phyloP scores from a whole-genome alignment of 2,329 filamentous ascomycete genomes.

The Aspergillus sclerotialis region DNA sequence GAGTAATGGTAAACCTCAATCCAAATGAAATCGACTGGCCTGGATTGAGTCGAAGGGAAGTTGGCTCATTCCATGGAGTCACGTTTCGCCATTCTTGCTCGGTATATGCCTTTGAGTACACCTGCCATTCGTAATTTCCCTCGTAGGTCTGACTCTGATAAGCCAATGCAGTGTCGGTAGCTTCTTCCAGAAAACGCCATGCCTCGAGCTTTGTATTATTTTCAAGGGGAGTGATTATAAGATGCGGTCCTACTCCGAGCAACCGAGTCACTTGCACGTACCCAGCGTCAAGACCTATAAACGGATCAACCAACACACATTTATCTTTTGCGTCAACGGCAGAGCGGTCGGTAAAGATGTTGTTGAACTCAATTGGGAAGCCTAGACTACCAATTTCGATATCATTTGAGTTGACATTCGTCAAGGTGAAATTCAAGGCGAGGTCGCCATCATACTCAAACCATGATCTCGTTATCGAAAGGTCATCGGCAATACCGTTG shows the following conservation, averaged over 20 bases:
- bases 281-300: conserved; percentile 54
- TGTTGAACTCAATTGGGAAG: conserved; percentile 56
- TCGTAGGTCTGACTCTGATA: conserved; percentile 54
- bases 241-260: conserved; percentile 45
- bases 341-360: conserved; percentile 49
- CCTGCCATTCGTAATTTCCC: conserved; percentile 56
- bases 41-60: conserved; percentile 39
- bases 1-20: conserved; percentile 49
- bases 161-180: conserved; percentile 28
- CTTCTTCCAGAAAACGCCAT: conserved; percentile 48
- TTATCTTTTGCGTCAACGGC: conserved; percentile 43
- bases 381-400: conserved; percentile 53
- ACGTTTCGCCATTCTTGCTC: conserved; percentile 49
- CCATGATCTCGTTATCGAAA: conserved; percentile 50
- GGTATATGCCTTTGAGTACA: conserved; percentile 47
- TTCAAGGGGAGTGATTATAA: conserved; percentile 50
- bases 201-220: conserved; percentile 46
- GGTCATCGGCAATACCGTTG: no score
- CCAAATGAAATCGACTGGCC: conserved; percentile 45
- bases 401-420: conserved; percentile 33
- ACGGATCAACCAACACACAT: conserved; percentile 53
- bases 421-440: conserved; percentile 46
- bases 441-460: conserved; percentile 43
- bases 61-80: conserved; percentile 50
- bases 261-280: conserved; percentile 50